Evolutionary conservation across 441 rosid species (phyloP).

Genomic region (Eruca vesicaria): DNA sequence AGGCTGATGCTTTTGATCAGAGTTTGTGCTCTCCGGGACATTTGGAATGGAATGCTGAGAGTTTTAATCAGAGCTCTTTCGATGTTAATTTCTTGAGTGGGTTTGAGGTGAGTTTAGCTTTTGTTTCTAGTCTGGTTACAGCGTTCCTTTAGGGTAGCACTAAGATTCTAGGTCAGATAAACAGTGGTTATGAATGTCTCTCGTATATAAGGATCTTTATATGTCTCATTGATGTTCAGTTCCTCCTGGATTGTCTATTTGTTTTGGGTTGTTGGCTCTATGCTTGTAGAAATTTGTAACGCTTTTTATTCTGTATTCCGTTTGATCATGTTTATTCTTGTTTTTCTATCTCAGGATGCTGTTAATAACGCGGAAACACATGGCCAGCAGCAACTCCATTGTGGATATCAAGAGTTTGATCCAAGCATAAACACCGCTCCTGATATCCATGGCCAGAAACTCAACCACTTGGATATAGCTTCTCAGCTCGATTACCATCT

Average conservation of each 20-base stretch:
- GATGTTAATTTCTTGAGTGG: constrained; percentile 29
- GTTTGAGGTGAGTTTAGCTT: constrained; percentile 45
- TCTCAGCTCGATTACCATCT: constrained; percentile 49
- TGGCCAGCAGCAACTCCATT: constrained; percentile 30
- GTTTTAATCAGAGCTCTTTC: constrained; percentile 39
- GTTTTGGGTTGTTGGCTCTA: neutral
- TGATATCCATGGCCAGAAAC: constrained; percentile 35
- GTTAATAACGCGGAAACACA: constrained; percentile 37
- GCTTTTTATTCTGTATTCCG: neutral
- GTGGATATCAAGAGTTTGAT: constrained; percentile 46
- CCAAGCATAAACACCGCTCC: constrained; percentile 37
- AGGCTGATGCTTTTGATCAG: constrained; percentile 43
- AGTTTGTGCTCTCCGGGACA: constrained; percentile 18
- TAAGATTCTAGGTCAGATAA: neutral
- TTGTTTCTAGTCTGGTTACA: neutral
- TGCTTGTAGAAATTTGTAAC: neutral
- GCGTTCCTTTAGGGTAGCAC: neutral
- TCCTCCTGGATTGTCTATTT: neutral
- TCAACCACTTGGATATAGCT: constrained; percentile 42
- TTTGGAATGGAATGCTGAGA: constrained; percentile 30
- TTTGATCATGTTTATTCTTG: neutral
- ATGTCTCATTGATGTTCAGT: neutral
- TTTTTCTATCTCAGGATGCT: constrained; percentile 35
- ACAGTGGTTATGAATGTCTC: neutral
- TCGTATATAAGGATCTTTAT: neutral